A percentile compares a stretch with the other conserved stretches of the same genome.
phyloP scores from a whole-genome alignment of 2,329 filamentous ascomycete species.

The Mycogone perniciosa region DNA sequence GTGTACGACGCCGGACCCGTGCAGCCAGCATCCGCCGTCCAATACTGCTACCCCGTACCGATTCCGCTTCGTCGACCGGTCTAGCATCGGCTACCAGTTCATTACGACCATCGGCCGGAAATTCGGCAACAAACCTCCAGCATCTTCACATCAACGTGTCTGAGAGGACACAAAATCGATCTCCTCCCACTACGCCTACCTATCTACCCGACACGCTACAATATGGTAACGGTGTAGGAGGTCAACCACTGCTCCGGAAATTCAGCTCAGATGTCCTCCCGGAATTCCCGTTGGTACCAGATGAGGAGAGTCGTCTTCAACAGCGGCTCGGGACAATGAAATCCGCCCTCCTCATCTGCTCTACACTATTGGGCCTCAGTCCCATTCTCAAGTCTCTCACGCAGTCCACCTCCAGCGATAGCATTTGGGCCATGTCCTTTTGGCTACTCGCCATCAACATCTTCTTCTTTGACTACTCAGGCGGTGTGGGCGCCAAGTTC shows the following conservation, averaged over 20 bases:
- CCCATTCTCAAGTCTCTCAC: slow-evolving; percentile 98
- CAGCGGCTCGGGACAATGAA: slow-evolving; percentile 73
- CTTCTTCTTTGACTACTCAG: slow-evolving; percentile 95
- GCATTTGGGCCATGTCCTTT: slow-evolving; percentile 94
- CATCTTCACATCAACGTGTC: slow-evolving; percentile 5
- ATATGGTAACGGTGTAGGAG: neutral
- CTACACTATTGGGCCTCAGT: slow-evolving; percentile 81
- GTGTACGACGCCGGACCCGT: slow-evolving; percentile 27
- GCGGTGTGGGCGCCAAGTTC: slow-evolving; percentile 56
- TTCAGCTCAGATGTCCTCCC: slow-evolving; percentile 26
- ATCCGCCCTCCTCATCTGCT: slow-evolving; percentile 88
- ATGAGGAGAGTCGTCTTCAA: slow-evolving; percentile 38
- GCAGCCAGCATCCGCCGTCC: slow-evolving; percentile 34
- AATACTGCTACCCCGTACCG: slow-evolving; percentile 22
- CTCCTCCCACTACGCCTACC: slow-evolving; percentile 27
- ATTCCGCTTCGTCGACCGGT: slow-evolving; percentile 21
- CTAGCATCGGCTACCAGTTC: slow-evolving; percentile 20
- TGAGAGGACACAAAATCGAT: slow-evolving; percentile 30
- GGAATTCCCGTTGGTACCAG: slow-evolving; percentile 23
- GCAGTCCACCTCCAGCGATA: slow-evolving; percentile 82
- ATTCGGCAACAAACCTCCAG: slow-evolving; percentile 41
- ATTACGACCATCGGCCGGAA: slow-evolving; percentile 33
- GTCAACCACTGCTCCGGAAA: slow-evolving; percentile 20
- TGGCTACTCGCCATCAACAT: slow-evolving; percentile 93
- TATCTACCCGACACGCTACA: slow-evolving; percentile 9